phyloP scores from a whole-genome alignment of 495 filamentous ascomycete genomes.

The Daldinia decipiens region DNA sequence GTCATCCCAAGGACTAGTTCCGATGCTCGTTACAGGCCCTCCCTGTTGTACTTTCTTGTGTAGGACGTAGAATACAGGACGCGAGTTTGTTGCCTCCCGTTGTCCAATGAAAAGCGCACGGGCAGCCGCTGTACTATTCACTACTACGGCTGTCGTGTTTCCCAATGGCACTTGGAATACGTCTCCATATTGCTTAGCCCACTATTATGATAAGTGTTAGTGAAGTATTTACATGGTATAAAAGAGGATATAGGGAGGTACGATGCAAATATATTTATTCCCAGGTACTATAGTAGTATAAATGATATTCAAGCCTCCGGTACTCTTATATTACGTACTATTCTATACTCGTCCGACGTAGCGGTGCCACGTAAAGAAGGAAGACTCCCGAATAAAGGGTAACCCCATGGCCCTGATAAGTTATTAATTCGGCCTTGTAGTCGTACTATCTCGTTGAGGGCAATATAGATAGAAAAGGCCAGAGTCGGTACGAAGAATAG shows the following conservation, averaged over 20 bases:
- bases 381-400: constrained; percentile 72
- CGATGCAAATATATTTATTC: no score
- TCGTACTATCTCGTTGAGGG: constrained; percentile 31
- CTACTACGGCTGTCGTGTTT: constrained; percentile 74
- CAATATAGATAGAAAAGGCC: constrained; percentile 20
- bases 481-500: constrained; percentile 13
- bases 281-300: neutral
- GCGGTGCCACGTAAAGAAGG: constrained; percentile 62
- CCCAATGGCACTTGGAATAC: constrained; percentile 76
- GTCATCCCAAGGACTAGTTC: constrained; percentile 79
- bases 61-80: constrained; percentile 77
- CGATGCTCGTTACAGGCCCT: constrained; percentile 75
- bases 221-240: neutral
- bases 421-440: constrained; percentile 64
- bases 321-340: constrained; percentile 57
- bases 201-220: constrained; percentile 11
- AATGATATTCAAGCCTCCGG: neutral
- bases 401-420: constrained; percentile 70
- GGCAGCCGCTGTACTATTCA: constrained; percentile 76
- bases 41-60: constrained; percentile 71
- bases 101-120: constrained; percentile 77
- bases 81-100: constrained; percentile 74
- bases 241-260: neutral
- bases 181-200: constrained; percentile 60
- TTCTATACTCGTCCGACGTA: constrained; percentile 48